phyloP scores from a whole-genome alignment of 768 basidiomycete genomes.

The Tricholoma hemisulphureum region DNA sequence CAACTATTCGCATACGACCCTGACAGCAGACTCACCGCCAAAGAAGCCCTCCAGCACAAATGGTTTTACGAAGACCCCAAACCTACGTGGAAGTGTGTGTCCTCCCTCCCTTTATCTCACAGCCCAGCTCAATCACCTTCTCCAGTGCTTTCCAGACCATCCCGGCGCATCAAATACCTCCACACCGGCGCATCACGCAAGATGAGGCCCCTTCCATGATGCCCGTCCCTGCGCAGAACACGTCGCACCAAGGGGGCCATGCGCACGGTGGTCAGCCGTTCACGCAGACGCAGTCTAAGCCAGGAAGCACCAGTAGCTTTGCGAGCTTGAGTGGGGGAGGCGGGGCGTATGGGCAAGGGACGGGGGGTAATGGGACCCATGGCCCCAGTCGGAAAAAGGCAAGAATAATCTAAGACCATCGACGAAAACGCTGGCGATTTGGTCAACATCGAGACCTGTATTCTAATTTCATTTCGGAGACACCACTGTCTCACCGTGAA shows the following conservation, averaged over 20 bases:
- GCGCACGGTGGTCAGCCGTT: slow-evolving; percentile 33
- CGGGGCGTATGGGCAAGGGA: slow-evolving; percentile 38
- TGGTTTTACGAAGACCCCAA: slow-evolving; percentile 94
- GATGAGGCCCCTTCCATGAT: slow-evolving; percentile 92
- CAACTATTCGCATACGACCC: slow-evolving; percentile 91
- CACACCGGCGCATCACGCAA: slow-evolving; percentile 84
- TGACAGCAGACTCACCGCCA: slow-evolving; percentile 78
- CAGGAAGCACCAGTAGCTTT: slow-evolving; percentile 63
- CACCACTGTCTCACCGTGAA: too few species aligned
- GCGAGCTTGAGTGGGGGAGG: slow-evolving; percentile 52
- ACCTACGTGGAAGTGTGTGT: slow-evolving; percentile 78
- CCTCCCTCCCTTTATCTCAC: background rate
- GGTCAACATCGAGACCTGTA: too few species aligned
- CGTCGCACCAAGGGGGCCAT: slow-evolving; percentile 40
- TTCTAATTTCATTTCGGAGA: too few species aligned
- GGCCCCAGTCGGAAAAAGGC: slow-evolving; percentile 58
- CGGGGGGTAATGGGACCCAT: slow-evolving; percentile 31
- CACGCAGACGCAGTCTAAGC: slow-evolving; percentile 54
- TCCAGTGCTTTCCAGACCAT: slow-evolving; percentile 73
- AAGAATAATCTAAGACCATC: slow-evolving; percentile 53
- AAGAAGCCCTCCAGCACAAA: slow-evolving; percentile 75
- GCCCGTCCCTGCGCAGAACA: slow-evolving; percentile 51
- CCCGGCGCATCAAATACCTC: slow-evolving; percentile 68
- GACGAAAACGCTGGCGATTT: too few species aligned
- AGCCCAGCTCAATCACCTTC: background rate